Evolutionary conservation across 1,284 basidiomycete genomes (phyloP), one percentile per base, ranked within the genome.

Genomic region (Testicularia cyperi): DNA sequence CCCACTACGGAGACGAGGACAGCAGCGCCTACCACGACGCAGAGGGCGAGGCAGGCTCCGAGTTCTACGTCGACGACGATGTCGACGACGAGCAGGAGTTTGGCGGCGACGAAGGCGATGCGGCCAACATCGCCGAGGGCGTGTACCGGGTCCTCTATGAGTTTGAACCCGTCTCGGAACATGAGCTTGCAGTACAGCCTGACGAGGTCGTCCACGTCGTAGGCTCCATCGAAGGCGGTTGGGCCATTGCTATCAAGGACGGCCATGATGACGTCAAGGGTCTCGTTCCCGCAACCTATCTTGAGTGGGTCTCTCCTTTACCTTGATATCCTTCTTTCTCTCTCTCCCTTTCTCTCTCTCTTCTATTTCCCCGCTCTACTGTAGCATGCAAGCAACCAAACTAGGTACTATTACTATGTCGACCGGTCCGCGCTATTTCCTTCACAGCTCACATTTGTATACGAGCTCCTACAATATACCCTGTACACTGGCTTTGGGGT

Each of bases 101-200:
- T 18, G 60, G 44, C 28, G 58, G 51, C 24, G 66, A 64, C 30
- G 52, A 58, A 14, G 54, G 48, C 28, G 47, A 49, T 27, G 28
- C 24, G 20, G 46, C 33, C 27, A 27, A 38, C 39, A 44, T 67
- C 9, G 29, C 51, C 12, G 47, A 57, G 23, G 66, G 66, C 15
- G 26, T 52, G n/a, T 67, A 69, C 45, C 40, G 36, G 4, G 64
- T 61, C n/a, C 42, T 67, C n/a, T 69, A 69, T 43, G 44, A 45
- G 18, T 69, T 69, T 30, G 41, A 47, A 1, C 48, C 67, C 3
- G 67, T 61, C 6, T 57, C 51, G n/a, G 60, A 57, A n/a, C 63
- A 66, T 39, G 67, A 69, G 32, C 34, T 69, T 28, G 54, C 47
- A 4, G 53, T 65, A 1, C 26, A 38, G n/a, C 35, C 55, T 2